Base-by-base conservation (phyloP, 2,329 filamentous ascomycete species). In the Drechslera avenae region DNA sequence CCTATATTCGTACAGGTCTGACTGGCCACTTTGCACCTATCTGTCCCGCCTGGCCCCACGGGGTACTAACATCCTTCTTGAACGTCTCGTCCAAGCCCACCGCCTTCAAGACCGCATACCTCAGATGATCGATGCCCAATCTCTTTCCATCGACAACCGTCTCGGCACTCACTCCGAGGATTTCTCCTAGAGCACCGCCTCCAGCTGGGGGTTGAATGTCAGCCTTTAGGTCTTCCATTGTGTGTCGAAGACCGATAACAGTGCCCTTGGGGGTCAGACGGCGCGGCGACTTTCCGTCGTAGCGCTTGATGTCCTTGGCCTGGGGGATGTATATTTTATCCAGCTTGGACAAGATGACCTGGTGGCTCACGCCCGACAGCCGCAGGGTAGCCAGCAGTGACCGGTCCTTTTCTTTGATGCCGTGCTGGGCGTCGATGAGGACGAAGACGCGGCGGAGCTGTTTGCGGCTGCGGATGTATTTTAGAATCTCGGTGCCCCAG, bases 401-500 rank as follows among this genome's bases (percentile, higher is more conserved):
- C 23, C 76, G 58, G 64, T 90, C 87, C 2, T 74, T 79, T n/a
- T 73, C 65, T 66, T 88, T 89, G 36, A 88, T 65, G 2, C 86
- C 86, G 63, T 87, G 85, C 19, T 79, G 70, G 2, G 83, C 76
- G 68, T 89, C 85, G 1, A 90, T 73, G 2, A 90, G 78, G 31
- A 90, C 71, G 62, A 88, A 90, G 0, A 82, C 83, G 45, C 84
- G 75, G 8, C 83, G 76, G 35, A 88, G 75, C 74, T 89, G 83
- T 63, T 81, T 84, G 54, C 87, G 78, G 35, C 78, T 76, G 56
- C 78, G 75, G 26, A 90, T 69, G 72, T 88, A 89, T 68, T 88
- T 88, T 75, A 88, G 77, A 52, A 88, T 86, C 69, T 89, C 83
- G 18, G 71, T 66, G 0, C 87, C 87, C 86, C 86, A 89, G 60